A percentile compares a stretch with the other conserved stretches of the same genome.
These are phyloP conservation scores for Leonotis leonurus DNA, from an alignment of 257 asterid genomes.

Conservation along the genomic window DNA sequence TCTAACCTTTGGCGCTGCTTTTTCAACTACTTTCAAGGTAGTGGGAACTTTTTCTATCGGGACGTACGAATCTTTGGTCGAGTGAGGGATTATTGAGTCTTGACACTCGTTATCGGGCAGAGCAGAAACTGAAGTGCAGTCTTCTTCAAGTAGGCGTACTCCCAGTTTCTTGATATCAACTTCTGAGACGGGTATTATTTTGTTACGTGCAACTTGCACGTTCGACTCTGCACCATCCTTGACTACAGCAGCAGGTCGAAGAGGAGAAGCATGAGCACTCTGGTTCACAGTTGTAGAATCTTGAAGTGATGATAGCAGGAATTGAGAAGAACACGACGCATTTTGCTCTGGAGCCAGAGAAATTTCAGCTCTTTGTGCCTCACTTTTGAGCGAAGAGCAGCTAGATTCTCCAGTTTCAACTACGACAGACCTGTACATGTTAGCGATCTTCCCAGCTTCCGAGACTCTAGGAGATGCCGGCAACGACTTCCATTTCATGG, in stretches of 20 bases:
- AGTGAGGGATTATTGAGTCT: conserved; percentile 16
- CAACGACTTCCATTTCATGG: conserved; percentile 57
- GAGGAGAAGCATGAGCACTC: conserved; percentile 13
- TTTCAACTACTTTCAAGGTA: conserved; percentile 34
- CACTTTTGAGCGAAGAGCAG: conserved; percentile 15
- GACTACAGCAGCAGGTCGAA: background rate
- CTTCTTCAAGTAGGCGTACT: conserved; percentile 21
- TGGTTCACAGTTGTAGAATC: conserved; percentile 14
- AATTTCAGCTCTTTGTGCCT: conserved; percentile 28
- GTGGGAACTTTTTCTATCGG: conserved; percentile 25
- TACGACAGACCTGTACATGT: conserved; percentile 41
- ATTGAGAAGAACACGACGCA: conserved; percentile 25
- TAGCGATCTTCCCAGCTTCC: conserved; percentile 49
- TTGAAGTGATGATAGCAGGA: background rate
- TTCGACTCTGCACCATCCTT: conserved; percentile 14
- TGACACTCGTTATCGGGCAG: conserved; percentile 8
- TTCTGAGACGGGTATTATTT: conserved; percentile 17
- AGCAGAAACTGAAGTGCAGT: conserved; percentile 13
- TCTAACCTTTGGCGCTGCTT: conserved; percentile 47
- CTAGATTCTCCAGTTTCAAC: conserved; percentile 41
- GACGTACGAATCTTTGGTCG: conserved; percentile 22
- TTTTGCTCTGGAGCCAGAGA: conserved; percentile 41
- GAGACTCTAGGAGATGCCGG: conserved; percentile 69
- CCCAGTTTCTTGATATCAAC: conserved; percentile 16
- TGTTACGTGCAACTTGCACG: conserved; percentile 9